Conservation (phyloP, 73 alveolate species). For the Halteria grandinella region DNA sequence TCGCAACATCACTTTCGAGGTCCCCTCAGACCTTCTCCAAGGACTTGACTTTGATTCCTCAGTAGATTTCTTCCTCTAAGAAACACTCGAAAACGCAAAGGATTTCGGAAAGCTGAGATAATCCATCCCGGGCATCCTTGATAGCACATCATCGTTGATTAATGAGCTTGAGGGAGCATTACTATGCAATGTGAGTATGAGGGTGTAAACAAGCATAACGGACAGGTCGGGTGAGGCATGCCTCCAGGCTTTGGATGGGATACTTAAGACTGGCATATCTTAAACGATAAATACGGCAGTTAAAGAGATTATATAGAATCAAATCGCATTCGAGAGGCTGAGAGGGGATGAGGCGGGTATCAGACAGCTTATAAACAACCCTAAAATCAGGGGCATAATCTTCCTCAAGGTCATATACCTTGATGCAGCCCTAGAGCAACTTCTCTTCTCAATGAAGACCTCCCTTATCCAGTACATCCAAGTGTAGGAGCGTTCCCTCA, state of each 20-base stretch:
- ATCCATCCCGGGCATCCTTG: not conserved
- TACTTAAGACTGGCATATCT: constrained; percentile 35
- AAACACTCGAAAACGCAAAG: constrained; percentile 5
- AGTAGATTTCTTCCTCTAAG: constrained; percentile 23
- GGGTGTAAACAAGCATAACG: no score
- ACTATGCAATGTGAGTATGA: not conserved
- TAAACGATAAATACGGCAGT: constrained; percentile 26
- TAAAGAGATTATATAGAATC: constrained; percentile 10
- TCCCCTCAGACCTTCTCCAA: constrained; percentile 8
- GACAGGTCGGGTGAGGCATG: not conserved
- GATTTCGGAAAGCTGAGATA: constrained; percentile 11
- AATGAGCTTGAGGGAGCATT: constrained; percentile 8
- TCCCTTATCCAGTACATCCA: constrained; percentile 2
- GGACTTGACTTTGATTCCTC: not conserved
- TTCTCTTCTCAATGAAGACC: not conserved
- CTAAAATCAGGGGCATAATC: constrained; percentile 4
- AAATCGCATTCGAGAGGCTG: constrained; percentile 8
- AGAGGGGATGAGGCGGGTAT: constrained; percentile 14
- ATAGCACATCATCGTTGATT: not conserved
- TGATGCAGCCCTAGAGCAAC: constrained; percentile 6
- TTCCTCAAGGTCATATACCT: constrained; percentile 24
- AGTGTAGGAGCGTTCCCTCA: constrained; percentile 13
- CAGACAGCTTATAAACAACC: constrained; percentile 3
- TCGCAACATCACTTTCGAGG: constrained; percentile 12
- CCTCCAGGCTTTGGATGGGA: constrained; percentile 29